A percentile compares a stretch with the other conserved stretches of the same genome.
Evolutionary conservation across 2,329 filamentous ascomycete genomes (phyloP).

Genomic region (Xylaria digitata): DNA sequence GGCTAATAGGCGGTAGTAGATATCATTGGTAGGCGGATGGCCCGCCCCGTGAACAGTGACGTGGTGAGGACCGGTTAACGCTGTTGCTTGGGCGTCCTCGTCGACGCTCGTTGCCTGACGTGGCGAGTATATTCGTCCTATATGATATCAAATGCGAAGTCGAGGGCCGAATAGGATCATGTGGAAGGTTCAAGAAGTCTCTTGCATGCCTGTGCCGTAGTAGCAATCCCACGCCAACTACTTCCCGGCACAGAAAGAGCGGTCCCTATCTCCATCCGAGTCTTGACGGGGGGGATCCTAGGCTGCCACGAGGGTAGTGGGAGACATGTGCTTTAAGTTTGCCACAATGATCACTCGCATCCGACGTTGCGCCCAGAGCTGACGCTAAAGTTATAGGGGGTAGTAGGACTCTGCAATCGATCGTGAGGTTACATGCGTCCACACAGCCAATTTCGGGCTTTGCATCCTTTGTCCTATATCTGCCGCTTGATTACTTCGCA

Average conservation of each 20-base stretch:
- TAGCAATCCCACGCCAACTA: neutral
- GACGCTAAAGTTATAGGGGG: neutral
- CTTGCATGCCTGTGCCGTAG: neutral
- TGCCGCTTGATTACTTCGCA: slow-evolving; percentile 6
- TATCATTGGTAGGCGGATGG: slow-evolving; percentile 34
- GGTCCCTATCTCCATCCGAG: slow-evolving; percentile 13
- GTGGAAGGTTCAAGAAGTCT: slow-evolving; percentile 1
- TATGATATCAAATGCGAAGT: neutral
- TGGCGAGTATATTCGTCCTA: slow-evolving; percentile 18
- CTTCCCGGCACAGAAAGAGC: neutral
- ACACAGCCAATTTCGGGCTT: neutral
- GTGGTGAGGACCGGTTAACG: neutral
- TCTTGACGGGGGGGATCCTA: neutral
- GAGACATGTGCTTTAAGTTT: neutral
- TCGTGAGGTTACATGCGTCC: slow-evolving; percentile 9
- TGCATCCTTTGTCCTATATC: slow-evolving; percentile 1
- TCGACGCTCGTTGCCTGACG: slow-evolving; percentile 1
- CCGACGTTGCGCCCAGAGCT: neutral
- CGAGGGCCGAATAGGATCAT: slow-evolving; percentile 24
- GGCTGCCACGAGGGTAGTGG: neutral
- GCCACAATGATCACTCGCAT: slow-evolving; percentile 4
- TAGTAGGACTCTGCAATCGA: neutral
- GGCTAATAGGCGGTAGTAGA: slow-evolving; percentile 1
- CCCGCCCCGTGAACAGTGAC: slow-evolving; percentile 17
- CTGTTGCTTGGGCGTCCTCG: neutral